A percentile compares a stretch with the other conserved stretches of the same genome.
Conservation (phyloP, 2,329 filamentous ascomycete genomes). For the Colletotrichum tropicicola region DNA sequence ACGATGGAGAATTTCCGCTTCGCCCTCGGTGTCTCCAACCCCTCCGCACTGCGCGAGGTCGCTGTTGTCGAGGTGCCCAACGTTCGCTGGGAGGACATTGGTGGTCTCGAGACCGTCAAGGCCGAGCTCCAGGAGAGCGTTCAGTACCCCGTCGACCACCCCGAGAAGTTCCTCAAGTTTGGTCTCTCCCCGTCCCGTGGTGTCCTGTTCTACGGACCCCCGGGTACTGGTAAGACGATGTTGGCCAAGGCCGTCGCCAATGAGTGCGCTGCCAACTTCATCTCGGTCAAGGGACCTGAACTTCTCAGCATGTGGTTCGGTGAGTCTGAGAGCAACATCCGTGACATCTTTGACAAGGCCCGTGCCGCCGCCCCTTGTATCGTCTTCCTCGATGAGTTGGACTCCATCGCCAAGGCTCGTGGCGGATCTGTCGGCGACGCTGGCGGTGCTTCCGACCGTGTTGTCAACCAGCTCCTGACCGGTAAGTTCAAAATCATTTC, state of each 20-base stretch:
- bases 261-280: conserved; percentile 99
- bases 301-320: conserved; percentile 99
- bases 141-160: conserved; percentile 98
- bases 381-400: conserved; percentile 97
- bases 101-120: conserved; percentile 98
- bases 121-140: conserved; percentile 99
- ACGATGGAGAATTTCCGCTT: conserved; percentile 99
- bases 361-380: conserved; percentile 97
- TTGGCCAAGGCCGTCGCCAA: conserved; percentile 99
- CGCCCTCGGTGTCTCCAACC: conserved; percentile 97
- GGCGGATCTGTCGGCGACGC: conserved; percentile 96
- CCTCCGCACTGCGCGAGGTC: conserved; percentile 97
- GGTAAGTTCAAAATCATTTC: conserved; percentile 66
- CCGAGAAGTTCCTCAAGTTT: conserved; percentile 99
- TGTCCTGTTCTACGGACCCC: conserved; percentile 98
- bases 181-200: conserved; percentile 96
- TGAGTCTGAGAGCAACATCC: conserved; percentile 99
- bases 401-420: conserved; percentile 99
- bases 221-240: conserved; percentile 99
- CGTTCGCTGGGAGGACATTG: conserved; percentile 99
- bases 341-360: conserved; percentile 99
- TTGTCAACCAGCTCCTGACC: conserved; percentile 99
- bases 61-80: conserved; percentile 99
- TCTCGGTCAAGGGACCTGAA: conserved; percentile 98
- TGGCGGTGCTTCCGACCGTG: conserved; percentile 97